These are phyloP conservation scores for Sambucus nigra DNA, from an alignment of 129 eudicot species.

Conservation along the genomic window DNA sequence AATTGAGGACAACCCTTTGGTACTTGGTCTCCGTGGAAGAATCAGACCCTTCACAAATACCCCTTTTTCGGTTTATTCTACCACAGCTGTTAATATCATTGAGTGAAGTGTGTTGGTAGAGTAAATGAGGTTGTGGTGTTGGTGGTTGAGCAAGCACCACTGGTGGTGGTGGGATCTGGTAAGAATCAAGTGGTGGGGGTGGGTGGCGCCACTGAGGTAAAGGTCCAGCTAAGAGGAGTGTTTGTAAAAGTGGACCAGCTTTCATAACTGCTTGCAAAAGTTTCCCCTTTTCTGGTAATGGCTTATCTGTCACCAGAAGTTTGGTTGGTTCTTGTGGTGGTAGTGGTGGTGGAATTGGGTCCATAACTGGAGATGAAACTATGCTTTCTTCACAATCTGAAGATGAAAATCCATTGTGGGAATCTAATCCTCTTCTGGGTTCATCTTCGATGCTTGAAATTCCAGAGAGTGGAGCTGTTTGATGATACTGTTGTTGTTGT, in stretches of 20 bases:
- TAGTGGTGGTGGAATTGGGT: conserved; percentile 15
- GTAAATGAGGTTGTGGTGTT: conserved; percentile 3
- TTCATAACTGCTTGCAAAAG: conserved; percentile 70
- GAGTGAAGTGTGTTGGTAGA: conserved; percentile 17
- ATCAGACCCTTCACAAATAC: conserved; percentile 29
- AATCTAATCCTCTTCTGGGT: conserved; percentile 22
- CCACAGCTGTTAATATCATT: conserved; percentile 12
- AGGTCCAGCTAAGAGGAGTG: conserved; percentile 76
- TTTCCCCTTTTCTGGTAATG: conserved; percentile 78
- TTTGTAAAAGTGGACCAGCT: conserved; percentile 83
- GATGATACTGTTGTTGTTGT: conserved; percentile 14
- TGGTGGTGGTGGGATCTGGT: conserved; percentile 69
- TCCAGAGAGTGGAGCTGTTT: conserved; percentile 32
- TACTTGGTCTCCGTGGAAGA: conserved; percentile 44
- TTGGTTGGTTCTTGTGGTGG: conserved; percentile 19
- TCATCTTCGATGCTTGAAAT: conserved; percentile 63
- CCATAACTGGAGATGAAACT: conserved; percentile 47
- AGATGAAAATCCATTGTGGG: conserved; percentile 36
- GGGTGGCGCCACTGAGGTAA: conserved; percentile 94
- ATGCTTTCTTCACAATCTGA: conserved; percentile 90
- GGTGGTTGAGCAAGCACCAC: conserved; percentile 30
- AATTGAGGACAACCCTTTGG: conserved; percentile 42
- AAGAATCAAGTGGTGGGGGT: conserved; percentile 62
- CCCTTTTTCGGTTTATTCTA: conserved; percentile 38
- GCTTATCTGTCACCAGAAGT: conserved; percentile 19